These are phyloP conservation scores for Brassica rapa DNA, from an alignment of 345 rosid species.

Conservation along the genomic window DNA sequence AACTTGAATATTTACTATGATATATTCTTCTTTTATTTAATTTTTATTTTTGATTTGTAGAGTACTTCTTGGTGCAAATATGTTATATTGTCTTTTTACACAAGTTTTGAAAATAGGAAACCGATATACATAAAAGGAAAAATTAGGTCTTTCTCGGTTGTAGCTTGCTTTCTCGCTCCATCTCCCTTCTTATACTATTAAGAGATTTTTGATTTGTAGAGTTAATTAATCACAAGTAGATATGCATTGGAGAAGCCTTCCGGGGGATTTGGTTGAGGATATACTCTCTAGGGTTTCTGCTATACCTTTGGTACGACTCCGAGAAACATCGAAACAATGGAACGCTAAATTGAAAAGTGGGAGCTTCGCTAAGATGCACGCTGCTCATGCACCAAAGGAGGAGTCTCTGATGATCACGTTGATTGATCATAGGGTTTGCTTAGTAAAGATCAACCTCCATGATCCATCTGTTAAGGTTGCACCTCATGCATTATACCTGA, in stretches of 20 bases:
- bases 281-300: not conserved
- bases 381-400: slow-evolving; percentile 6
- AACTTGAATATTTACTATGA: not conserved
- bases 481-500: not conserved
- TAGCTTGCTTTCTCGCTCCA: not conserved
- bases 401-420: not conserved
- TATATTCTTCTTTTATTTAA: too few species aligned
- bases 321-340: not conserved
- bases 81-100: too few species aligned
- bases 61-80: too few species aligned
- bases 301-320: not conserved
- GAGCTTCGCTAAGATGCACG: not conserved
- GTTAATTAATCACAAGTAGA: not conserved
- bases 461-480: not conserved
- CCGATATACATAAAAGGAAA: not conserved
- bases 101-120: too few species aligned
- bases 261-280: not conserved
- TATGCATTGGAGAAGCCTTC: not conserved
- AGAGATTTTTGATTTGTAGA: not conserved
- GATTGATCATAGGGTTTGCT: not conserved
- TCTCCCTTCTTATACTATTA: not conserved
- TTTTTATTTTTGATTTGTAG: not conserved
- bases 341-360: not conserved
- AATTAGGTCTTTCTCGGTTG: not conserved
- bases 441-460: not conserved